A percentile compares a stretch with the other conserved stretches of the same genome.
These are phyloP conservation scores for Botrytis cinerea DNA, from an alignment of 2,329 filamentous ascomycete genomes.

Conservation along the genomic window DNA sequence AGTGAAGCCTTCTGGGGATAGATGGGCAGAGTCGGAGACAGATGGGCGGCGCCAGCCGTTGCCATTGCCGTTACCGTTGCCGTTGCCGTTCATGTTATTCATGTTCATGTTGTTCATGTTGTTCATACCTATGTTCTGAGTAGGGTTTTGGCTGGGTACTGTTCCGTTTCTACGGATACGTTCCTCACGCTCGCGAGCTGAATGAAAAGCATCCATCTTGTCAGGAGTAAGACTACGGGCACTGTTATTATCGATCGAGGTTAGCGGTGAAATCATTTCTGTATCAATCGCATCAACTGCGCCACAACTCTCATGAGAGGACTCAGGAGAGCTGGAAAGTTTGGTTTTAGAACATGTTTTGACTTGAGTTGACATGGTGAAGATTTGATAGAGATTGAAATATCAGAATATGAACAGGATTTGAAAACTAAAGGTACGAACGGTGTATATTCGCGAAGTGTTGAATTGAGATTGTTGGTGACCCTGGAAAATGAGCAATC, in stretches of 20 bases:
- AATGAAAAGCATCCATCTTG: constrained; percentile 29
- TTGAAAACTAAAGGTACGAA: constrained; percentile 25
- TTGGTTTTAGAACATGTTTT: constrained; percentile 15
- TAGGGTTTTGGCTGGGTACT: not conserved
- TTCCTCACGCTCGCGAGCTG: constrained; percentile 20
- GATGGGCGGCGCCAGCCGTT: constrained; percentile 4
- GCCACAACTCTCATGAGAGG: constrained; percentile 8
- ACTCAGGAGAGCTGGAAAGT: constrained; percentile 17
- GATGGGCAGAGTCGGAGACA: not conserved
- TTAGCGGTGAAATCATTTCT: constrained; percentile 35
- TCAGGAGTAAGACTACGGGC: constrained; percentile 18
- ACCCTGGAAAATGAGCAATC: constrained; percentile 5
- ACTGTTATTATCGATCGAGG: constrained; percentile 27
- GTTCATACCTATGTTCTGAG: not conserved
- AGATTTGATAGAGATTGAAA: constrained; percentile 1
- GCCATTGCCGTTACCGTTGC: not conserved
- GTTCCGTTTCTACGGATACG: constrained; percentile 6
- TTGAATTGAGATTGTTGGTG: not conserved
- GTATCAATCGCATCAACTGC: constrained; percentile 28
- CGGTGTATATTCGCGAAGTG: constrained; percentile 20
- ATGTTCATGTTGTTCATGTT: not conserved
- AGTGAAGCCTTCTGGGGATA: constrained; percentile 26
- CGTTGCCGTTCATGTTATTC: not conserved
- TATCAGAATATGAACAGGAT: not conserved
- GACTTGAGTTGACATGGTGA: constrained; percentile 17